phyloP scores from a whole-genome alignment of 2,329 filamentous ascomycete genomes.

The Chrysoporthe cubensis region DNA sequence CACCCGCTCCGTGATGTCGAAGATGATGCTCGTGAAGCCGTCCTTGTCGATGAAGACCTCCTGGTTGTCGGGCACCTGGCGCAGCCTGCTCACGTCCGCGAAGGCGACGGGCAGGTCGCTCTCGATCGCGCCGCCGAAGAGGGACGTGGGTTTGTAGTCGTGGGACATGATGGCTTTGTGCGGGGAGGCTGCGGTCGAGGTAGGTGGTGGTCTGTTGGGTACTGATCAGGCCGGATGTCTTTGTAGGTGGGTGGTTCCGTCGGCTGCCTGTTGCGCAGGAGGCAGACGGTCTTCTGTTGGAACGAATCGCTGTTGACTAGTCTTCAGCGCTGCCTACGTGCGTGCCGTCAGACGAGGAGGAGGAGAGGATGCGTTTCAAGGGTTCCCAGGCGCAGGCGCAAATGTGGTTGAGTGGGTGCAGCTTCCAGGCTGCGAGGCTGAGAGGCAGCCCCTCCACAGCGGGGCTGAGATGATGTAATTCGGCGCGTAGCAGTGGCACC shows the following conservation, averaged over 20 bases:
- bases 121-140: conserved; percentile 75
- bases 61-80: conserved; percentile 83
- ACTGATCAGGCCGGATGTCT: not conserved
- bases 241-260: not conserved
- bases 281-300: not conserved
- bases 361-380: conserved; percentile 2
- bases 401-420: not conserved
- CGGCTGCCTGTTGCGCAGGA: not conserved
- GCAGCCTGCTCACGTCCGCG: conserved; percentile 73
- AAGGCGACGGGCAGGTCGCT: conserved; percentile 70
- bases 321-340: not conserved
- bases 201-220: not conserved
- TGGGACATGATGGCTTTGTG: conserved; percentile 47
- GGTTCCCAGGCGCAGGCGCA: not conserved
- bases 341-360: not conserved
- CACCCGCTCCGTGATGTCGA: conserved; percentile 88
- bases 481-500: not conserved
- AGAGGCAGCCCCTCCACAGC: conserved; percentile 23
- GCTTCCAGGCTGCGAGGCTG: conserved; percentile 4
- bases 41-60: conserved; percentile 87
- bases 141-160: conserved; percentile 58
- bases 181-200: not conserved
- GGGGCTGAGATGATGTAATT: conserved; percentile 26
- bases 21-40: conserved; percentile 84
- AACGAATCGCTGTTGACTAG: not conserved